A percentile compares a stretch with the other conserved stretches of the same genome.
phyloP scores from a whole-genome alignment of 2,329 filamentous ascomycete species.

The Xylariales sp. region DNA sequence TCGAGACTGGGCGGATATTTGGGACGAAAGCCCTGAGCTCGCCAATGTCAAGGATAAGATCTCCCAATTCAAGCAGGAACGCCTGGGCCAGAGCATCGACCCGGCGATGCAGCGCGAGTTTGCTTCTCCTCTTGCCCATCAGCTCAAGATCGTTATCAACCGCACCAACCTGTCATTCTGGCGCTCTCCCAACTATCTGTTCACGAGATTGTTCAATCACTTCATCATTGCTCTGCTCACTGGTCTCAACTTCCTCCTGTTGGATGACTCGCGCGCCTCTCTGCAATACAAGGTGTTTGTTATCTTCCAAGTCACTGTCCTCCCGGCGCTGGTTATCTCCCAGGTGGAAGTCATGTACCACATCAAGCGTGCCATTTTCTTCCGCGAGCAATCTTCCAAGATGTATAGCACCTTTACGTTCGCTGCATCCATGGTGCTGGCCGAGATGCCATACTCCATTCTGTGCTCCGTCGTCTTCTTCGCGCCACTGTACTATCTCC shows the following conservation, averaged over 20 bases:
- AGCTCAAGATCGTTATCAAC: conserved; percentile 69
- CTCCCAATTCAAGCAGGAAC: conserved; percentile 57
- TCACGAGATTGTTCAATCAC: conserved; percentile 83
- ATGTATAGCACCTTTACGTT: conserved; percentile 83
- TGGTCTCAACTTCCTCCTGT: conserved; percentile 73
- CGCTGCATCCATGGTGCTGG: conserved; percentile 70
- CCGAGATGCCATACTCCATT: conserved; percentile 80
- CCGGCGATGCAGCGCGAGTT: conserved; percentile 66
- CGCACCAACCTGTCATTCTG: conserved; percentile 78
- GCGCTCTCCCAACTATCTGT: conserved; percentile 84
- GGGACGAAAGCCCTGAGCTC: conserved; percentile 69
- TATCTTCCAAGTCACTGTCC: conserved; percentile 83
- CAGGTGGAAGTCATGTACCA: conserved; percentile 85
- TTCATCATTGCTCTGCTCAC: conserved; percentile 73
- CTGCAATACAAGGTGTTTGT: conserved; percentile 86
- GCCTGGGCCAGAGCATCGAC: conserved; percentile 41
- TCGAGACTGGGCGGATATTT: conserved; percentile 77
- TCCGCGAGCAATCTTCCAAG: conserved; percentile 80
- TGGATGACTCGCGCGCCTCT: conserved; percentile 70
- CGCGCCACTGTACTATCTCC: conserved; percentile 79
- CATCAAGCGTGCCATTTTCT: conserved; percentile 74
- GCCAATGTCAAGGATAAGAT: conserved; percentile 64
- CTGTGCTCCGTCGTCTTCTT: conserved; percentile 79
- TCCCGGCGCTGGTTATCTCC: conserved; percentile 77
- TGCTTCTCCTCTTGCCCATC: conserved; percentile 74